Percentiles rank a stretch among this genome's conserved stretches.
Evolutionary conservation across 257 asterid genomes (phyloP).

Genomic region (Nicotiana undulata): DNA sequence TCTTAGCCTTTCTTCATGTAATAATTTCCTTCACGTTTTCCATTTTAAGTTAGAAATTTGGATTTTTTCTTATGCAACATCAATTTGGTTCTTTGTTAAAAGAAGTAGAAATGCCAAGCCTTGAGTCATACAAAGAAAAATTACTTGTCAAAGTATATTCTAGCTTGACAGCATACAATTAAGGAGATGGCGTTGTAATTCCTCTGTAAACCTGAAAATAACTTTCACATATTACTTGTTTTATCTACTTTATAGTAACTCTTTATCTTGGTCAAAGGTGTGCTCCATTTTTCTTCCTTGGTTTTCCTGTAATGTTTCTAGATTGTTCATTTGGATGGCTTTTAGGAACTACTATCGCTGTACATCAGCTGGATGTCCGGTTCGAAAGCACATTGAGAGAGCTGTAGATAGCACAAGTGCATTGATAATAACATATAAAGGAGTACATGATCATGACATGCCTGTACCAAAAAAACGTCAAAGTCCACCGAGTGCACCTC

Average conservation of each 20-base stretch:
- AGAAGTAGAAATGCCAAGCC: not conserved
- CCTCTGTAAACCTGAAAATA: not conserved
- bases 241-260: not conserved
- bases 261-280: not conserved
- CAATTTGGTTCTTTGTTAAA: not conserved
- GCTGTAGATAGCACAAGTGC: conserved; percentile 54
- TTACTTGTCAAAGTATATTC: not conserved
- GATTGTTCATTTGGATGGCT: conserved; percentile 4
- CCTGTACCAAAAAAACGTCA: conserved; percentile 72
- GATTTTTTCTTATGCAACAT: not conserved
- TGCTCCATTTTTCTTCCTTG: not conserved
- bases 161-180: not conserved
- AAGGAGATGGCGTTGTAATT: not conserved
- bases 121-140: not conserved
- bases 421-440: conserved; percentile 65
- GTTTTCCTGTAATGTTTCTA: conserved; percentile 2
- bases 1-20: not conserved
- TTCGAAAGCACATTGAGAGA: conserved; percentile 77
- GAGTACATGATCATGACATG: conserved; percentile 72
- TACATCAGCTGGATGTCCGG: conserved; percentile 87
- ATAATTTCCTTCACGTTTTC: not conserved
- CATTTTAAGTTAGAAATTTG: not conserved
- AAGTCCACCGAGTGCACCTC: conserved; percentile 35
- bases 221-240: not conserved
- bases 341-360: conserved; percentile 90